A percentile compares a stretch with the other conserved stretches of the same genome.
Evolutionary conservation across 2,329 filamentous ascomycete genomes (phyloP).

Genomic region (Pseudocercospora macadamiae): DNA sequence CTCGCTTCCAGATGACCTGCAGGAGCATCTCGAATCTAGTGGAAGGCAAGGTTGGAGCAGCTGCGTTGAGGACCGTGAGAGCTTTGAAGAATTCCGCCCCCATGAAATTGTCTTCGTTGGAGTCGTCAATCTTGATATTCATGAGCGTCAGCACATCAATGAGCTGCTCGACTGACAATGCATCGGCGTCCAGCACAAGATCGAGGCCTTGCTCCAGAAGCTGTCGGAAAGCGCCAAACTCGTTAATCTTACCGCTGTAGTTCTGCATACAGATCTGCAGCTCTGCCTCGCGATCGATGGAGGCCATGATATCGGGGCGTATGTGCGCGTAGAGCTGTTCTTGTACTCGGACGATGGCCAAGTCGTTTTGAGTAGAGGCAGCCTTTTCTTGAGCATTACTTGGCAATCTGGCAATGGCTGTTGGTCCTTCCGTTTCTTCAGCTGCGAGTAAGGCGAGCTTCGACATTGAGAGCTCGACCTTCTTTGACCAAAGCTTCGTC

Average conservation of each 20-base stretch:
- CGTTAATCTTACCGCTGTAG: slow-evolving; percentile 56
- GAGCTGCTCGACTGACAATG: slow-evolving; percentile 61
- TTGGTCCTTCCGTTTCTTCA: slow-evolving; percentile 40
- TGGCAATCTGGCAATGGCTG: slow-evolving; percentile 1
- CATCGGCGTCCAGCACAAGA: slow-evolving; percentile 70
- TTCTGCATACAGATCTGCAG: slow-evolving; percentile 74
- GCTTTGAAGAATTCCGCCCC: slow-evolving; percentile 74
- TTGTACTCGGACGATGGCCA: slow-evolving; percentile 76
- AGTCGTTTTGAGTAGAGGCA: slow-evolving; percentile 51
- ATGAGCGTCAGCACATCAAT: slow-evolving; percentile 83
- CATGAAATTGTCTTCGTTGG: slow-evolving; percentile 54
- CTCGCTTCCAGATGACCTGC: slow-evolving; percentile 82
- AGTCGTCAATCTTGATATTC: slow-evolving; percentile 50
- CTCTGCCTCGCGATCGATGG: slow-evolving; percentile 79
- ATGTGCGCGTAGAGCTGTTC: slow-evolving; percentile 75
- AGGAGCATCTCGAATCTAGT: slow-evolving; percentile 61
- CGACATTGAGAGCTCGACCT: slow-evolving; percentile 85
- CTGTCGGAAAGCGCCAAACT: slow-evolving; percentile 67
- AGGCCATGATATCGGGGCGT: slow-evolving; percentile 65
- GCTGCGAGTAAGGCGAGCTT: slow-evolving; percentile 75
- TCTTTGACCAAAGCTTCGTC: slow-evolving; percentile 85
- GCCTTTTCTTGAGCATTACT: slow-evolving; percentile 11
- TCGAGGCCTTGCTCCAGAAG: slow-evolving; percentile 72
- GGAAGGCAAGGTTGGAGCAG: slow-evolving; percentile 55
- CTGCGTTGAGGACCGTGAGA: slow-evolving; percentile 59